These are phyloP conservation scores for Tremella yokohamensis DNA, from an alignment of 768 basidiomycete genomes.

Conservation along the genomic window DNA sequence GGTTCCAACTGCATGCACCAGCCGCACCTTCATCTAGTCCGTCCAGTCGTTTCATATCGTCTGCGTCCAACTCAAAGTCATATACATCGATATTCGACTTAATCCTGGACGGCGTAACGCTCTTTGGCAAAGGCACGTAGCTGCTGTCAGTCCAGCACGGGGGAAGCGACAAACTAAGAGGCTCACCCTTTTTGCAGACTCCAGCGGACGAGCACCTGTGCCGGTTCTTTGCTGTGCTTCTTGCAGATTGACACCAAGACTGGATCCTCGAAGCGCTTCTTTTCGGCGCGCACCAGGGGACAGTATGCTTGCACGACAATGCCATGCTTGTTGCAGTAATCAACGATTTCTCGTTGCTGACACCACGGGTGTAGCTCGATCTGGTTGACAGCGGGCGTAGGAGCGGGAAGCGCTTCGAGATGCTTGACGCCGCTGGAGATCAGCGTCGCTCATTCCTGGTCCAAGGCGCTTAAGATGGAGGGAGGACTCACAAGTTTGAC, in stretches of 20 bases:
- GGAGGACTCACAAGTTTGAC: constrained; percentile 43
- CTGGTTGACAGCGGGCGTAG: constrained; percentile 46
- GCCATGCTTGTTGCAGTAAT: constrained; percentile 63
- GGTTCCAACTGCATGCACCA: constrained; percentile 3
- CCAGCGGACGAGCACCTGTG: constrained; percentile 56
- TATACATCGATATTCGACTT: constrained; percentile 46
- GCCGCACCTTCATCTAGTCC: constrained; percentile 67
- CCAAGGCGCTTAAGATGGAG: background rate
- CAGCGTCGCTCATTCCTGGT: background rate
- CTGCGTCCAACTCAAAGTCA: constrained; percentile 65
- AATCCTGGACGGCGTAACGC: constrained; percentile 67
- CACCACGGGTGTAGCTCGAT: constrained; percentile 57
- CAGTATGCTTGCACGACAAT: constrained; percentile 55
- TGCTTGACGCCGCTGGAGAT: constrained; percentile 42
- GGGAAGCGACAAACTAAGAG: background rate
- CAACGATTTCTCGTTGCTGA: constrained; percentile 72
- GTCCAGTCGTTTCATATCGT: constrained; percentile 67
- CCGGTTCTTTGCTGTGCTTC: constrained; percentile 46
- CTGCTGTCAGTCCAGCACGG: constrained; percentile 55
- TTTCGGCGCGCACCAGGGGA: constrained; percentile 58
- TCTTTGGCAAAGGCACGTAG: constrained; percentile 78
- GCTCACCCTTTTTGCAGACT: constrained; percentile 55
- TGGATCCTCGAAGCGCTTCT: constrained; percentile 33
- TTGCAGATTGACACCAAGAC: constrained; percentile 30
- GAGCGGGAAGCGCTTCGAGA: constrained; percentile 36